Evolutionary conservation across 768 basidiomycete species (phyloP).

Genomic region (Pulveroboletus frians): DNA sequence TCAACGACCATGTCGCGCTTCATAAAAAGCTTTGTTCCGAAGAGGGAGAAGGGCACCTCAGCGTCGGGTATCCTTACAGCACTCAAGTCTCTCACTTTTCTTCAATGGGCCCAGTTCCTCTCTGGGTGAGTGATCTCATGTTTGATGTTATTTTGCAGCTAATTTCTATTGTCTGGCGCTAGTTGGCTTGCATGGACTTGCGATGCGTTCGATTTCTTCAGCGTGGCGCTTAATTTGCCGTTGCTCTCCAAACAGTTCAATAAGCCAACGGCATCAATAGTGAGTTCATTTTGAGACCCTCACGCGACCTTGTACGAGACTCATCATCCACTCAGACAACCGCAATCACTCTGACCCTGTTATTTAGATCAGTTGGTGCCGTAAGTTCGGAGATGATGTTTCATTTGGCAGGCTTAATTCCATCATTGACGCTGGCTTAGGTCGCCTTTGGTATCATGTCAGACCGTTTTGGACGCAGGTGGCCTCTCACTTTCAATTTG

Average conservation of each 20-base stretch:
- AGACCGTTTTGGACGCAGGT: constrained; percentile 89
- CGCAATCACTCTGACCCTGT: constrained; percentile 85
- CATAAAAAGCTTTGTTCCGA: constrained; percentile 45
- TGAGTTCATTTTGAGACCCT: constrained; percentile 20
- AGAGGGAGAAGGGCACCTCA: constrained; percentile 37
- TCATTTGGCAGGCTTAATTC: neutral
- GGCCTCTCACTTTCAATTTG: constrained; percentile 80
- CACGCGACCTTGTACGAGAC: neutral
- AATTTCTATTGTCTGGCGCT: neutral
- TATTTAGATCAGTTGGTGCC: constrained; percentile 79
- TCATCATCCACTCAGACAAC: constrained; percentile 44
- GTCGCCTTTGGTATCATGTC: constrained; percentile 76
- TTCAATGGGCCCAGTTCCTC: constrained; percentile 57
- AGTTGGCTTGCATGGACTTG: constrained; percentile 90
- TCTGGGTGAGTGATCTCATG: constrained; percentile 38
- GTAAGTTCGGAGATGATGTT: constrained; percentile 29
- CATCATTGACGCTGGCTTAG: constrained; percentile 13
- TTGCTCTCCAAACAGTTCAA: constrained; percentile 47
- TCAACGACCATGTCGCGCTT: constrained; percentile 29
- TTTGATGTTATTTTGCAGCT: neutral
- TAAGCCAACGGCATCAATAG: constrained; percentile 38
- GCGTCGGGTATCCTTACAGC: constrained; percentile 39
- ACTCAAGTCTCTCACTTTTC: constrained; percentile 42
- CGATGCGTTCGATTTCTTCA: constrained; percentile 87
- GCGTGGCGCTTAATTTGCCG: constrained; percentile 56